Base-by-base conservation (phyloP, 805 yeast genomes). In the Spathaspora girioi region DNA sequence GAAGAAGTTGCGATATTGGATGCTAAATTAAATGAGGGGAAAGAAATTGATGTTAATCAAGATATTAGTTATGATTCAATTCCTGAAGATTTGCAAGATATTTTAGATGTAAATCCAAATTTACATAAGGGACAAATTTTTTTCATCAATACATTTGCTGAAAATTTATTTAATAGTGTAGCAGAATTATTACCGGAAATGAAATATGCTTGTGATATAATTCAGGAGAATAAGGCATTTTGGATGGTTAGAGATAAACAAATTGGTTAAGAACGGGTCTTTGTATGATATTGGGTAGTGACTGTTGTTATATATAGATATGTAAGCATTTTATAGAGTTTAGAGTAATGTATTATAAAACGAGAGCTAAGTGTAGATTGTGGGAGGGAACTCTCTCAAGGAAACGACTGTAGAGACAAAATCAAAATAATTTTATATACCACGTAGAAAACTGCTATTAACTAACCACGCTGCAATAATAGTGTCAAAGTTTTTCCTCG, bases 91-190 rank as follows among this genome's bases (percentile, higher is more conserved):
- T 60, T 80, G 9, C 69, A 74, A 1, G 75, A 73, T 9, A 77
- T 86, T 5, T 65, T 86, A 18, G 48, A 58, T 7, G 57, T 65
- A 44, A 77, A 77, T 49, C 83, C 86, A 8, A 54, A 61, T 12
- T 71, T 91, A 38, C 83, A 84, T 31, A 77, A 78, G 56, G 89
- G 92, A 15, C 97, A 92, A 69, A 67, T 89, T 31, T 89, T 89
- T 63, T 92, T 92, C 74, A 90, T 91, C 52, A 77, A 81, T 59
- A 79, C 89, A 15, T 92, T 89, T 75, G 97, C 97, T 4, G 81
- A 74, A 54, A 84, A 84, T 50, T 81, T 91, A 64, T 93, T 93
- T 68, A 68, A 71, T 44, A 84, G 82, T 57, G 79, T 90, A 19
- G 77, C 81, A 19, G 75, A 74, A 26, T 76, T 80, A 10, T 74